These are phyloP conservation scores for Colletotrichum viniferum DNA, from an alignment of 2,329 filamentous ascomycete species.

Conservation along the genomic window DNA sequence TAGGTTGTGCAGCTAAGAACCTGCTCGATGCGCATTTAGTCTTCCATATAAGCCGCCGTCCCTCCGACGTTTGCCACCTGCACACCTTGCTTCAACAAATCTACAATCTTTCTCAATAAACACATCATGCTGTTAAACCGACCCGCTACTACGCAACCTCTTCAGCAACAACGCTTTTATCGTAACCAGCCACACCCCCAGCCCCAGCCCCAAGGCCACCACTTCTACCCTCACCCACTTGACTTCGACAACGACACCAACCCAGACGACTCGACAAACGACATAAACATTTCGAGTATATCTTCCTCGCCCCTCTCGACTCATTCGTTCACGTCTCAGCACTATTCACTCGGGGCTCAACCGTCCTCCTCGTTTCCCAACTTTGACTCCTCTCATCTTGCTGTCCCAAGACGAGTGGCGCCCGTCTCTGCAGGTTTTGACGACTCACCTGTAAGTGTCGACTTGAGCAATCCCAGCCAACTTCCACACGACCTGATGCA, in stretches of 20 bases:
- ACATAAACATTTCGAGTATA: not conserved
- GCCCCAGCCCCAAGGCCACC: not conserved
- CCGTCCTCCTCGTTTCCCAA: conserved; percentile 2
- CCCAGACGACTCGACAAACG: not conserved
- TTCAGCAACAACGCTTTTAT: conserved; percentile 3
- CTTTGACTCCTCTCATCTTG: not conserved
- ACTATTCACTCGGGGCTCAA: conserved; percentile 28
- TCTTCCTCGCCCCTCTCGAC: conserved; percentile 18
- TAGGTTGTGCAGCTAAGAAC: not conserved
- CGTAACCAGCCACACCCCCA: not conserved
- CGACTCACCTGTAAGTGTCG: not conserved
- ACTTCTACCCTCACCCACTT: not conserved
- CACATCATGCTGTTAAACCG: conserved; percentile 20
- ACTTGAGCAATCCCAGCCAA: not conserved
- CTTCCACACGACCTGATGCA: conserved; percentile 39
- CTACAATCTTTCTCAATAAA: not conserved
- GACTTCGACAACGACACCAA: conserved; percentile 4
- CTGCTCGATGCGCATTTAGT: not conserved
- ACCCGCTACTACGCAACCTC: conserved; percentile 5
- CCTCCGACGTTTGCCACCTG: conserved; percentile 16
- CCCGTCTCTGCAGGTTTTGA: not conserved
- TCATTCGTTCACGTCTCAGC: conserved; percentile 21
- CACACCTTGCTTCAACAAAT: not conserved
- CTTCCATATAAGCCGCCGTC: conserved; percentile 16
- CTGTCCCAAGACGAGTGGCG: not conserved